These are phyloP conservation scores for Sporothrix pseudoabietina DNA, from an alignment of 2,329 filamentous ascomycete species.

Conservation along the genomic window DNA sequence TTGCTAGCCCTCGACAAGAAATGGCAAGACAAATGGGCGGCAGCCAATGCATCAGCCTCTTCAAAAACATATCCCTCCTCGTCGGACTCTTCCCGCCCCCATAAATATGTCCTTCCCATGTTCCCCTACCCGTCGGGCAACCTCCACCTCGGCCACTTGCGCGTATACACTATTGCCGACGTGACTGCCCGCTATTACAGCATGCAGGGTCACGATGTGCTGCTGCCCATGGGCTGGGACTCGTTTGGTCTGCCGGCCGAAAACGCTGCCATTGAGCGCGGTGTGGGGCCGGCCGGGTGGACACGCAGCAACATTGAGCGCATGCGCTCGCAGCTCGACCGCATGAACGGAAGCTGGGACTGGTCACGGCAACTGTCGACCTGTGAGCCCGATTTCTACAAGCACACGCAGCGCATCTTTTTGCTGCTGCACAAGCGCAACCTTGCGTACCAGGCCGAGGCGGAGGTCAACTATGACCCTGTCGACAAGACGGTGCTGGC, in stretches of 20 bases:
- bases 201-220: conserved; percentile 72
- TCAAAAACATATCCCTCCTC: conserved; percentile 25
- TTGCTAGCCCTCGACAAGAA: conserved; percentile 53
- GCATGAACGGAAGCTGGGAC: conserved; percentile 81
- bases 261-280: conserved; percentile 84
- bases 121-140: conserved; percentile 90
- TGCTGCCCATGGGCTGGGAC: conserved; percentile 95
- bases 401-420: conserved; percentile 86
- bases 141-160: conserved; percentile 82
- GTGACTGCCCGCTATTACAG: conserved; percentile 75
- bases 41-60: conserved; percentile 34
- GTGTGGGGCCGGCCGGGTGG: conserved; percentile 76
- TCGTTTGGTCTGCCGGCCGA: conserved; percentile 88
- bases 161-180: conserved; percentile 90
- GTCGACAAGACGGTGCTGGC: conserved; percentile 87
- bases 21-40: conserved; percentile 55
- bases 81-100: conserved; percentile 36
- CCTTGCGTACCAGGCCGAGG: conserved; percentile 80
- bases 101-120: conserved; percentile 80
- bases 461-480: conserved; percentile 87
- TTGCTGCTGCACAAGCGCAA: conserved; percentile 72
- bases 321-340: conserved; percentile 79
- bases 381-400: conserved; percentile 82
- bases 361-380: conserved; percentile 83
- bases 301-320: conserved; percentile 76